Percentiles rank a stretch among this genome's conserved stretches.
phyloP scores from a whole-genome alignment of 1,284 basidiomycete species.

The Tilletia indica region DNA sequence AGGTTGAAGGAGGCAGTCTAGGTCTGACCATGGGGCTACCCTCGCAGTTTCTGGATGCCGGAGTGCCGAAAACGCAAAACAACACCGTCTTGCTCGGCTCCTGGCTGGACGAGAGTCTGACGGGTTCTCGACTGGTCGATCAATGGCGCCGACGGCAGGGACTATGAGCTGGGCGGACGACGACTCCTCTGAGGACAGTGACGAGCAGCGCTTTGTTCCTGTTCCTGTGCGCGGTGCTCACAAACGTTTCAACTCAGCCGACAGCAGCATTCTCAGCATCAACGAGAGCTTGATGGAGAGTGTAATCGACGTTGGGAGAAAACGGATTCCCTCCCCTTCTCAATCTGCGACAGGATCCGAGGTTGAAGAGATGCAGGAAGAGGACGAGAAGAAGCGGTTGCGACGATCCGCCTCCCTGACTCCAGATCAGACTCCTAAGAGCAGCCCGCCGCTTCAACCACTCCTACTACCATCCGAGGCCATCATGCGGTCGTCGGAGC shows the following conservation, averaged over 20 bases:
- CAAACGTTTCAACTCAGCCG: not conserved
- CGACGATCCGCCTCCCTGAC: not conserved
- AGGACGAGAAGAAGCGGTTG: no score
- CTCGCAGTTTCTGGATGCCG: not conserved
- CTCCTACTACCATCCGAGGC: slow-evolving; percentile 2
- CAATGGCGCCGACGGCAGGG: not conserved
- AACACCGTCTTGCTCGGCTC: not conserved
- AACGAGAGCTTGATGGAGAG: not conserved
- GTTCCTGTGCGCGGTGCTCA: not conserved
- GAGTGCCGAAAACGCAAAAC: no score
- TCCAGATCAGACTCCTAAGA: not conserved
- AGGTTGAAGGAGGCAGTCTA: not conserved
- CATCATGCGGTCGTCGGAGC: not conserved
- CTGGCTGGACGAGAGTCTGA: slow-evolving; percentile 11
- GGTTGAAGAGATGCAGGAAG: no score
- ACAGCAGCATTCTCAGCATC: slow-evolving; percentile 6
- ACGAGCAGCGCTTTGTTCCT: slow-evolving; percentile 11
- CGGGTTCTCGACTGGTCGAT: not conserved
- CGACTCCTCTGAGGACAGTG: slow-evolving; percentile 9
- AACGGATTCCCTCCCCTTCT: not conserved
- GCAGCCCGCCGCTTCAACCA: not conserved
- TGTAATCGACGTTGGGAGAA: not conserved
- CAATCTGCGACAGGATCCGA: no score
- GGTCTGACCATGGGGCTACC: not conserved
- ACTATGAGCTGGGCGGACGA: slow-evolving; percentile 1